Percentiles rank a stretch among this genome's conserved stretches.
Evolutionary conservation across 176 grass and related monocot species (phyloP).

Genomic region (Cocos nucifera): DNA sequence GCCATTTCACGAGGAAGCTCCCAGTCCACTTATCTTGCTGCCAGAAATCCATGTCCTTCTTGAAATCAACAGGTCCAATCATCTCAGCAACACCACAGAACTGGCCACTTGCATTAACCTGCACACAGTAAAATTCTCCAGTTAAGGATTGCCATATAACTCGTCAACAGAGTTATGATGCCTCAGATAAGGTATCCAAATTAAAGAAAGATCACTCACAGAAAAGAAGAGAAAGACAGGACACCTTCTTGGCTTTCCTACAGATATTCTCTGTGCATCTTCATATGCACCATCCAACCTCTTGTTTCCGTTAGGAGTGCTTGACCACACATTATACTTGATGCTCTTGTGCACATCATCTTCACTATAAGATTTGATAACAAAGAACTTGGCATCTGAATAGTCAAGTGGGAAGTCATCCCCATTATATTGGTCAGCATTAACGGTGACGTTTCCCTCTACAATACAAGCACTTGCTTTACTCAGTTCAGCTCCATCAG

Average conservation of each 20-base stretch:
- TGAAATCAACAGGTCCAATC: slow-evolving; percentile 78
- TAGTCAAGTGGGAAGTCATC: slow-evolving; percentile 55
- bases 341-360: slow-evolving; percentile 86
- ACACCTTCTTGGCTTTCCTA: slow-evolving; percentile 39
- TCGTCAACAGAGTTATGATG: too few relatives aligned
- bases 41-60: slow-evolving; percentile 92
- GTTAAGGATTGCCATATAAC: too few relatives aligned
- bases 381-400: slow-evolving; percentile 74
- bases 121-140: neutral
- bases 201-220: slow-evolving; percentile 35
- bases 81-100: slow-evolving; percentile 98
- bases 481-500: slow-evolving; percentile 32
- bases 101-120: slow-evolving; percentile 79
- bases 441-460: slow-evolving; percentile 50
- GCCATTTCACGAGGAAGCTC: slow-evolving; percentile 89
- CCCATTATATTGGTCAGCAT: slow-evolving; percentile 45
- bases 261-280: slow-evolving; percentile 42
- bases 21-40: slow-evolving; percentile 95
- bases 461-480: slow-evolving; percentile 20
- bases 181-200: neutral
- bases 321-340: slow-evolving; percentile 80
- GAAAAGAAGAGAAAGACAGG: slow-evolving; percentile 93
- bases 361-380: slow-evolving; percentile 84
- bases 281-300: slow-evolving; percentile 51
- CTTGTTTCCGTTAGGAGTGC: slow-evolving; percentile 61